Evolutionary conservation across 163 green algal species (phyloP), one percentile per base, ranked within the genome.

Genomic region (Scenedesmus sp.): DNA sequence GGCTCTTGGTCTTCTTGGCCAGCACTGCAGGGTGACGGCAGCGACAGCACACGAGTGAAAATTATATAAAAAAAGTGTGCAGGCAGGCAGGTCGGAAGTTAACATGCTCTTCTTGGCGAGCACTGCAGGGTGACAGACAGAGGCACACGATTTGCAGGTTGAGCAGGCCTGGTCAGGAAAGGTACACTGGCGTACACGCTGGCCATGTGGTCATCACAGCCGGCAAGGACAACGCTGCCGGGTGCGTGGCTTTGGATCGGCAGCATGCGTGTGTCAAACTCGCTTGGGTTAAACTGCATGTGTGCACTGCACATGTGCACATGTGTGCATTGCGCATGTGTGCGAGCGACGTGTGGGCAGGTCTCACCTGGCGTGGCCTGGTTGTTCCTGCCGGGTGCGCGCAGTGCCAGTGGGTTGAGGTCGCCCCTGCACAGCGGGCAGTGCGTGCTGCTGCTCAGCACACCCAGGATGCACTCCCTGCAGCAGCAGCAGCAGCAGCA

Each of bases 401-500:
- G 59, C 34, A 91, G 77, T 0, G 59, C 34, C 0, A 20, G 59
- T 1, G 4, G 34, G 59, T 87, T 57, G 23, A 91, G 26, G 6
- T 23, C 10, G 0, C 52, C 81, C 8, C 87, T 84, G 66, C 91
- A 94, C 9, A 94, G 91, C 56, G 91, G 81, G 82, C 91, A 94
- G 60, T 85, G 89, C 46, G 10, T n/a, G 54, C 82, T 92, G 87
- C n/a, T 89, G 83, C 26, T 76, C 15, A 94, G 34, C 67, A 84
- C 82, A 20, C 92, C 88, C n/a, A 89, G 79, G 57, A 93, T 89
- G 84, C 88, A 91, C 83, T 95, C 93, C 64, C 87, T 86, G 34
- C 89, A 93, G 60, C 18, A 74, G 23, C 20, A 18, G 46, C 84
- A 89, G 56, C 59, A 66, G 56, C 2, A 60, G 4, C 66, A 34